Evolutionary conservation across 805 yeast species (phyloP), one percentile per base, ranked within the genome.

Genomic region (Starmerella asiatica): DNA sequence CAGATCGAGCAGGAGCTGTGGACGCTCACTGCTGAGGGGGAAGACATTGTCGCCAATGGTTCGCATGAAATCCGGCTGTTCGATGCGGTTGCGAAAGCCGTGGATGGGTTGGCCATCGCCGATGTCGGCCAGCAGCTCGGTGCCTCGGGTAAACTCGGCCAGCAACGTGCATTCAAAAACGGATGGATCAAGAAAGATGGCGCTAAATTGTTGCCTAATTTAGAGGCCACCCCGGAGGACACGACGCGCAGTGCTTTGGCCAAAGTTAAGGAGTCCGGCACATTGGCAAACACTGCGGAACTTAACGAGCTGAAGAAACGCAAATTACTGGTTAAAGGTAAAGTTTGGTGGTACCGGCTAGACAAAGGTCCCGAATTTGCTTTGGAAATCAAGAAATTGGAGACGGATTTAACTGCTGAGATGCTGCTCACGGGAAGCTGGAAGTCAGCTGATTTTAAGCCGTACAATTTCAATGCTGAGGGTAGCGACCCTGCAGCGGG

Each of bases 101-200:
- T 86, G 37, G 93, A 80, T 42, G 85, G 88, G 28, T 69, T 91
- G 53, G 82, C 80, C 56, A 76, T 91, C 52, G 59, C 79, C 19
- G 96, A 88, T 16, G 62, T 64, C 27, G 54, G 53, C 37, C 58
- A 75, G 40, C 71, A 78, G 49, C 67, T 88, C 63, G 96, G 96
- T 41, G 65, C 75, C 38, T 75, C 75, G 44, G 97, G 96, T 47
- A 77, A 78, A 52, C 70, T 88, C 48, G 99, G 98, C 47, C 98
- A 91, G 65, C 94, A 93, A 52, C 77, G 86, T 55, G 99, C 97
- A 15, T 93, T 91, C 72, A 88, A 85, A 63, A 86, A 86, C 60
- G 93, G 93, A 31, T 91, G 99, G 99, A 77, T 91, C 54, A 65
- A 72, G 48, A 91, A 93, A 60, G 81, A 79, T 43, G 93, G 88